A percentile compares a stretch with the other conserved stretches of the same genome.
Conservation (phyloP, 2,329 filamentous ascomycete species). For the Leptoxyphium fumago region DNA sequence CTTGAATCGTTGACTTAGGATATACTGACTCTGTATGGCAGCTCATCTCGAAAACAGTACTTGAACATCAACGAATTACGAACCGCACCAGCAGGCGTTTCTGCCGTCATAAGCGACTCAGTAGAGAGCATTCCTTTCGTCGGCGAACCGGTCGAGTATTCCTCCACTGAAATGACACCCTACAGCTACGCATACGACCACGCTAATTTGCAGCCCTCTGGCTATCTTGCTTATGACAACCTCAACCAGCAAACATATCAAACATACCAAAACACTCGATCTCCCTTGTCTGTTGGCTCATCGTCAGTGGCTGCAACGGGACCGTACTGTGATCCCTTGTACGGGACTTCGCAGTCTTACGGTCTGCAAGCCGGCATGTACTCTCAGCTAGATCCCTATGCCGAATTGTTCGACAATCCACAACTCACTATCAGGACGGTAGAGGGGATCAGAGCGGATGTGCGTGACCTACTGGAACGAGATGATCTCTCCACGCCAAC, state of each 20-base stretch:
- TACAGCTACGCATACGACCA: too few relatives aligned
- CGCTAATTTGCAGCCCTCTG: too few relatives aligned
- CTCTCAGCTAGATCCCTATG: too few relatives aligned
- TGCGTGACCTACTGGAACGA: background rate
- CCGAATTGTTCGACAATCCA: background rate
- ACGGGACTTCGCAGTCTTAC: background rate
- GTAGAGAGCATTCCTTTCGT: too few relatives aligned
- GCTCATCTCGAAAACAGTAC: constrained; percentile 2
- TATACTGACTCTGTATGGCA: background rate
- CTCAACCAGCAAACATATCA: too few relatives aligned
- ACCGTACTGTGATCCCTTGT: background rate
- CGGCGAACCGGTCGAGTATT: too few relatives aligned
- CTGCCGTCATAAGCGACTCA: too few relatives aligned
- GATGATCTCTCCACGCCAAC: background rate
- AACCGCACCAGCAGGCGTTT: background rate
- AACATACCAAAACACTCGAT: constrained; percentile 1
- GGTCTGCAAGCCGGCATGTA: too few relatives aligned
- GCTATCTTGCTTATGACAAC: too few relatives aligned
- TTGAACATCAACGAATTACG: constrained; percentile 3
- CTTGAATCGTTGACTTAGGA: too few relatives aligned
- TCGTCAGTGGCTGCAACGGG: constrained; percentile 1
- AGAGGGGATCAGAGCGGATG: background rate
- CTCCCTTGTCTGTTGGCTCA: constrained; percentile 9
- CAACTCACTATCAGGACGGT: background rate
- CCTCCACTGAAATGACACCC: too few relatives aligned